Evolutionary conservation across 2,329 filamentous ascomycete genomes (phyloP).

Genomic region (Fusarium sp.): DNA sequence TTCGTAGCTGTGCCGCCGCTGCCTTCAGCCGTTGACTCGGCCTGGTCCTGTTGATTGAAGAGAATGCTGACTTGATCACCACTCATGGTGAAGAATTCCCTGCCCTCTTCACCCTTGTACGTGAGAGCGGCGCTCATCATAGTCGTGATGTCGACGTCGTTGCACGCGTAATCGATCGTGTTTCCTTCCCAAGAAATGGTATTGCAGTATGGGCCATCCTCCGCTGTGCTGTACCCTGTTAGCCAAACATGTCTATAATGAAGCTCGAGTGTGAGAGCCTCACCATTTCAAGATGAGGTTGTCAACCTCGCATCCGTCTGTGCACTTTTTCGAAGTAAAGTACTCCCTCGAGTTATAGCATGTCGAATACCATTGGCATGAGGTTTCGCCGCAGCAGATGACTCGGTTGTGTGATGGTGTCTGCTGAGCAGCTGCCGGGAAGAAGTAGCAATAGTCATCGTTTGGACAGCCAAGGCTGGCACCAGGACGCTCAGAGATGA

Average conservation of each 20-base stretch:
- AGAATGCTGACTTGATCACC: neutral
- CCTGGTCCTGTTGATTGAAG: neutral
- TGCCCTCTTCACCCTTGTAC: conserved; percentile 7
- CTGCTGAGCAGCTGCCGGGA: neutral
- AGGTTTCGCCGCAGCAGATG: conserved; percentile 12
- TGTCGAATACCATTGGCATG: conserved; percentile 8
- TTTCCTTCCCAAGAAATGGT: conserved; percentile 14
- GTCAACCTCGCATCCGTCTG: conserved; percentile 23
- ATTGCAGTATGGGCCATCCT: conserved; percentile 14
- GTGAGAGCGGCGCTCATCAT: conserved; percentile 22
- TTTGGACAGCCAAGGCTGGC: conserved; percentile 13
- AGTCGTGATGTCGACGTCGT: conserved; percentile 20
- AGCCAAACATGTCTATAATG: neutral
- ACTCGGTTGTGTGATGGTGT: neutral
- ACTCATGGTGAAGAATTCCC: conserved; percentile 7
- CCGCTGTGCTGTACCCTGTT: conserved; percentile 4
- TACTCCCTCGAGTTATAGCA: conserved; percentile 27
- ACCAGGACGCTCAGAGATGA: conserved; percentile 16
- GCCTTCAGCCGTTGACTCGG: neutral
- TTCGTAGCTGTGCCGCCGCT: neutral
- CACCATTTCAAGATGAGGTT: conserved; percentile 25
- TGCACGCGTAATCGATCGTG: conserved; percentile 24
- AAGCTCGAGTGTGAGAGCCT: neutral
- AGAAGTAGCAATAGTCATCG: conserved; percentile 6
- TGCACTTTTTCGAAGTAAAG: conserved; percentile 21